phyloP scores from a whole-genome alignment of 2,329 filamentous ascomycete genomes.

The Onygenales sp. region DNA sequence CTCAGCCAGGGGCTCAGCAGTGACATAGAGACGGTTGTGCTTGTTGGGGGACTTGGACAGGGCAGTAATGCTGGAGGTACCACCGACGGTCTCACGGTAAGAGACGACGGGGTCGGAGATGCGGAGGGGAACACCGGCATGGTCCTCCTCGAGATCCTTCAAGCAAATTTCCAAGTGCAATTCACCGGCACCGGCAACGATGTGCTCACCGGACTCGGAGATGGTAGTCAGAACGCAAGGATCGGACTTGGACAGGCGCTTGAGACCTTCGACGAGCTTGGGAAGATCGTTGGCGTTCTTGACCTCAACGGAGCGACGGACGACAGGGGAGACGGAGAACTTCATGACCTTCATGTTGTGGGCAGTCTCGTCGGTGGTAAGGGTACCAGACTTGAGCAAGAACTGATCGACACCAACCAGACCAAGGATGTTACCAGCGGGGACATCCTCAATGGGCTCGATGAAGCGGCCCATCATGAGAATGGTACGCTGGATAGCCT shows the following conservation, averaged over 20 bases:
- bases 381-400: slow-evolving; percentile 99
- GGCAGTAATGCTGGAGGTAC: slow-evolving; percentile 83
- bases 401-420: slow-evolving; percentile 99
- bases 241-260: slow-evolving; percentile 99
- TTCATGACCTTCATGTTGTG: slow-evolving; percentile 99
- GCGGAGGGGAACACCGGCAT: slow-evolving; percentile 95
- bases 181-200: slow-evolving; percentile 98
- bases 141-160: slow-evolving; percentile 99
- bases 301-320: slow-evolving; percentile 96
- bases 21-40: slow-evolving; percentile 99
- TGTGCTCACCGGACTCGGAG: slow-evolving; percentile 90
- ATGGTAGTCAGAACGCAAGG: slow-evolving; percentile 92
- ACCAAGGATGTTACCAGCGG: slow-evolving; percentile 99
- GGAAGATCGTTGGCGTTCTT: slow-evolving; percentile 99
- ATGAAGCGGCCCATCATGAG: slow-evolving; percentile 99
- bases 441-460: slow-evolving; percentile 97
- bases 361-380: slow-evolving; percentile 91
- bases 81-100: slow-evolving; percentile 92
- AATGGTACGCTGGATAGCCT: slow-evolving; percentile 98
- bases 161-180: slow-evolving; percentile 99
- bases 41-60: slow-evolving; percentile 99
- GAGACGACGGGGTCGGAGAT: slow-evolving; percentile 97
- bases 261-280: slow-evolving; percentile 99
- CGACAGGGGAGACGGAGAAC: slow-evolving; percentile 99
- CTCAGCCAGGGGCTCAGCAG: slow-evolving; percentile 81